A percentile compares a stretch with the other conserved stretches of the same genome.
Evolutionary conservation across 805 yeast species (phyloP).

Genomic region (Wickerhamiella shivajii): DNA sequence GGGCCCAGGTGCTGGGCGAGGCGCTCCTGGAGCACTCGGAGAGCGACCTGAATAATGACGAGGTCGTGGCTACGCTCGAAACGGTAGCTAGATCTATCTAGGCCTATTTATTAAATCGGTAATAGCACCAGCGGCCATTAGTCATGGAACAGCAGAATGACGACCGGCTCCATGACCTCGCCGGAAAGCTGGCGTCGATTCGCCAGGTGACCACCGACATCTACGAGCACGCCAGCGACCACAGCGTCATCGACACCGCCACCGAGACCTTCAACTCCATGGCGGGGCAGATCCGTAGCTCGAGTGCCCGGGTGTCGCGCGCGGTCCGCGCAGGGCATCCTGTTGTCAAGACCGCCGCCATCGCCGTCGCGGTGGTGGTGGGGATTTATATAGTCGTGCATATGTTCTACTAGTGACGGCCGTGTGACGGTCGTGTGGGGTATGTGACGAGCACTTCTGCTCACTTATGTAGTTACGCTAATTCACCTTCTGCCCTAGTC

Average conservation of each 20-base stretch:
- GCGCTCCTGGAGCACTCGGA: too few relatives aligned
- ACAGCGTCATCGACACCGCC: slow-evolving; percentile 27
- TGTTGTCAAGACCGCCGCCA: slow-evolving; percentile 42
- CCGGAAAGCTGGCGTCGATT: slow-evolving; percentile 49
- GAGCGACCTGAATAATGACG: too few relatives aligned
- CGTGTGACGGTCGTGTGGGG: slow-evolving; percentile 50
- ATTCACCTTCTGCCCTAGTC: too few relatives aligned
- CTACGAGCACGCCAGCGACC: slow-evolving; percentile 44
- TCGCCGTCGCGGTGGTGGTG: slow-evolving; percentile 40
- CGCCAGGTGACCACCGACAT: slow-evolving; percentile 56
- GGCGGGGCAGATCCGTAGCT: slow-evolving; percentile 34
- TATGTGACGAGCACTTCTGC: too few relatives aligned
- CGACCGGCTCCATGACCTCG: slow-evolving; percentile 43
- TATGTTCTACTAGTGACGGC: slow-evolving; percentile 27
- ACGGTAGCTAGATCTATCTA: too few relatives aligned
- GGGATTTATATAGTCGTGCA: slow-evolving; percentile 42
- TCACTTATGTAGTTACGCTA: too few relatives aligned
- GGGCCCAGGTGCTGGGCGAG: too few relatives aligned
- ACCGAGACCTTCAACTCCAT: slow-evolving; percentile 39
- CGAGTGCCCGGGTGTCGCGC: slow-evolving; percentile 39
- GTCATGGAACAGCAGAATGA: slow-evolving; percentile 37
- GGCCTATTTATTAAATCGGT: too few relatives aligned
- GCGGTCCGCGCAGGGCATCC: slow-evolving; percentile 46
- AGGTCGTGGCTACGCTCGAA: too few relatives aligned
- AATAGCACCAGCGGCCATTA: not conserved